Conservation (phyloP, 2,329 filamentous ascomycete species). For the Aspergillus chevalieri region DNA sequence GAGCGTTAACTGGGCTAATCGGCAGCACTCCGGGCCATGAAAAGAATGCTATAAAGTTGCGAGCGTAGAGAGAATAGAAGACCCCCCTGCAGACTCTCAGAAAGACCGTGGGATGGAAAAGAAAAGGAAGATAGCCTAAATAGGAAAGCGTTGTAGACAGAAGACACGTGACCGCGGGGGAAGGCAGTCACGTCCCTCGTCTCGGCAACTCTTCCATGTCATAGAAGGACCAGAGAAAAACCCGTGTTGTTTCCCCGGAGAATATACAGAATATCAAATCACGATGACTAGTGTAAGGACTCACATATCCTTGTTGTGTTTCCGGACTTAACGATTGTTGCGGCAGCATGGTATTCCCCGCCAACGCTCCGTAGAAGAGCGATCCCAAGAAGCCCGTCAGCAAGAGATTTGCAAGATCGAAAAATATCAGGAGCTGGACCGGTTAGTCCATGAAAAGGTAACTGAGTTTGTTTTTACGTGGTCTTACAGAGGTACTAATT, state of each 20-base stretch:
- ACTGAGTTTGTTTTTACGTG: slow-evolving; percentile 1
- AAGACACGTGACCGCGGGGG: slow-evolving; percentile 5
- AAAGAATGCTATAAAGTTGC: not conserved
- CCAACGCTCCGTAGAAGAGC: slow-evolving; percentile 50
- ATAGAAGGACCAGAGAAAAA: not conserved
- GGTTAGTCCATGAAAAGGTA: slow-evolving; percentile 62
- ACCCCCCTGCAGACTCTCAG: not conserved
- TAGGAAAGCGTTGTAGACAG: not conserved
- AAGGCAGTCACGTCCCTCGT: not conserved
- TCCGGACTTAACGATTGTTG: slow-evolving; percentile 17
- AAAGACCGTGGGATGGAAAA: not conserved
- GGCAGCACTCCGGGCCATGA: not conserved
- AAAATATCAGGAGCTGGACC: slow-evolving; percentile 67
- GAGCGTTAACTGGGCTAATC: slow-evolving; percentile 9
- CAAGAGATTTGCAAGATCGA: slow-evolving; percentile 70
- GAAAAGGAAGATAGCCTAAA: not conserved
- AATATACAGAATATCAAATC: not conserved
- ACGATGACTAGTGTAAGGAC: slow-evolving; percentile 26
- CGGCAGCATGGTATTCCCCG: slow-evolving; percentile 77
- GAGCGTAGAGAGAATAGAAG: not conserved
- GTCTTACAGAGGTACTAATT: slow-evolving; percentile 7
- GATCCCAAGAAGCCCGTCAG: slow-evolving; percentile 63
- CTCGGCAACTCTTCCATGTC: not conserved
- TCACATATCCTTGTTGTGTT: not conserved
- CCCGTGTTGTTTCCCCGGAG: no score